Evolutionary conservation across 192 early-diverging fungal species (phyloP).

Genomic region (Geranomyces michiganensis): DNA sequence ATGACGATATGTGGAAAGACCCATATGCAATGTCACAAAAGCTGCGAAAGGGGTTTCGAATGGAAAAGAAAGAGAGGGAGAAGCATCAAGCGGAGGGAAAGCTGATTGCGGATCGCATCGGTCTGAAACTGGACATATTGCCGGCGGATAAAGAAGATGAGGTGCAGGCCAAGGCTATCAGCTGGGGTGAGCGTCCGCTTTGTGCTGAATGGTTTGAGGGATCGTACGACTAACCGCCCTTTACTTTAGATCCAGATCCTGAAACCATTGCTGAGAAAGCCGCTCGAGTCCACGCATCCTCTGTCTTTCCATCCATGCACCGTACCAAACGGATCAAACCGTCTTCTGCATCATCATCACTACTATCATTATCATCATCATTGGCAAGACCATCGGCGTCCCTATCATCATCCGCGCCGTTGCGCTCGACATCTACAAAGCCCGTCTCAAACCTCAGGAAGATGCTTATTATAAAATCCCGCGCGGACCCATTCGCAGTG

Average conservation of each 20-base stretch:
- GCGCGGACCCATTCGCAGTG: not conserved
- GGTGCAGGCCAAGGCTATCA: constrained; percentile 47
- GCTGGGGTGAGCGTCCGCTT: constrained; percentile 1
- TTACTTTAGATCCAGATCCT: not conserved
- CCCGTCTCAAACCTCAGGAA: not conserved
- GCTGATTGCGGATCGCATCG: constrained; percentile 59
- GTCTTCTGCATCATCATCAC: not conserved
- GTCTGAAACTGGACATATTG: constrained; percentile 62
- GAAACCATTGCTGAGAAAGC: constrained; percentile 5
- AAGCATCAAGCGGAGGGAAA: constrained; percentile 46
- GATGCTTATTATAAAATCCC: not conserved
- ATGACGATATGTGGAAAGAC: constrained; percentile 77
- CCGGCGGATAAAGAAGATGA: constrained; percentile 56
- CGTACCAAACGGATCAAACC: not conserved
- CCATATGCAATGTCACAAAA: constrained; percentile 73
- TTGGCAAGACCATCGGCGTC: not conserved
- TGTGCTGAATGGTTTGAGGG: too few relatives aligned
- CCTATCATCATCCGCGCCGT: not conserved
- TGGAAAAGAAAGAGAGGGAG: constrained; percentile 62
- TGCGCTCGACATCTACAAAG: not conserved
- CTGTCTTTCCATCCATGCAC: not conserved
- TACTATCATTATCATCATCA: not conserved
- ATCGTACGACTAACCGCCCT: too few relatives aligned
- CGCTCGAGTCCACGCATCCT: not conserved
- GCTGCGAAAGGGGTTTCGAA: constrained; percentile 72